Percentiles rank a stretch among this genome's conserved stretches.
phyloP scores from a whole-genome alignment of 2,329 filamentous ascomycete genomes.

The Sporothrix sp. region DNA sequence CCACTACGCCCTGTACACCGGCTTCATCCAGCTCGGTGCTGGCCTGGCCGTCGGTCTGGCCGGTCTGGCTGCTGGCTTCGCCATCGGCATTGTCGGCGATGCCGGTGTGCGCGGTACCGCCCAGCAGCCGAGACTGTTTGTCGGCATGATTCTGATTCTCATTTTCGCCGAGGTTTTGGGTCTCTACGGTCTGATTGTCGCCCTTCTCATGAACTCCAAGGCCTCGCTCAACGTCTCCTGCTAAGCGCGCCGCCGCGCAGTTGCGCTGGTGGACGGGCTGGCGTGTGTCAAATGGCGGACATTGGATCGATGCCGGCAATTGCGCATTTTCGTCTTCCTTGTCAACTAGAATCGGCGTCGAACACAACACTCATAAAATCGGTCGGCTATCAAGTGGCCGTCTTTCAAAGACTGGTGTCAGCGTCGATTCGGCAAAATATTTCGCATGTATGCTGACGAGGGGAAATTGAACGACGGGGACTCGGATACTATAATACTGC shows the following conservation, averaged over 20 bases:
- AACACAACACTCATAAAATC: too few species aligned
- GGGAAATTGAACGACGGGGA: slow-evolving; percentile 4
- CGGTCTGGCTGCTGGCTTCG: slow-evolving; percentile 76
- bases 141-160: slow-evolving; percentile 97
- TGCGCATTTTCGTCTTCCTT: too few species aligned
- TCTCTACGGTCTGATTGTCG: slow-evolving; percentile 98
- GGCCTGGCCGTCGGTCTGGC: slow-evolving; percentile 73
- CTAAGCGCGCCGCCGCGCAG: slow-evolving; percentile 30
- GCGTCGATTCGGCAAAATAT: background rate
- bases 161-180: slow-evolving; percentile 99
- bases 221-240: slow-evolving; percentile 55
- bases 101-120: slow-evolving; percentile 81
- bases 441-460: background rate
- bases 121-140: slow-evolving; percentile 77
- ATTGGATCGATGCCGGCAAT: too few species aligned
- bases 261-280: background rate
- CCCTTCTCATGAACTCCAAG: slow-evolving; percentile 99
- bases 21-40: slow-evolving; percentile 78
- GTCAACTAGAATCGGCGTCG: background rate
- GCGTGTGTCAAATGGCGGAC: background rate
- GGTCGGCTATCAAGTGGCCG: too few species aligned
- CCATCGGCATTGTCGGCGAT: slow-evolving; percentile 81
- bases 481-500: slow-evolving; percentile 12
- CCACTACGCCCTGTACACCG: slow-evolving; percentile 61
- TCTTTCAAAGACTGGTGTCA: too few species aligned